Evolutionary conservation across 2,329 filamentous ascomycete genomes (phyloP).

Genomic region (Aspergillus hortae): DNA sequence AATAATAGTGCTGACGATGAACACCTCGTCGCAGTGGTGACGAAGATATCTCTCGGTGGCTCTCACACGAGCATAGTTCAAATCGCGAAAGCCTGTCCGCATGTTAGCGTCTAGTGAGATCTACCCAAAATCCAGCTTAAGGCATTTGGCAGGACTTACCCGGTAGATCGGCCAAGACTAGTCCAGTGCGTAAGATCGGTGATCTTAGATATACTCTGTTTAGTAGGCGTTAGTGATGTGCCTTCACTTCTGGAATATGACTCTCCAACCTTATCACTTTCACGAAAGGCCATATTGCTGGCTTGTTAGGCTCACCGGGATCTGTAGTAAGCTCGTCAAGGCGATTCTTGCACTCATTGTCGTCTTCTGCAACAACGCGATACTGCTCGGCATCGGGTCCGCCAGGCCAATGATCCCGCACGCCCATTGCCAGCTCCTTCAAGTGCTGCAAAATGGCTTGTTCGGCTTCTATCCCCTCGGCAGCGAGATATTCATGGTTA

Average conservation of each 20-base stretch:
- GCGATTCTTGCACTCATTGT: constrained; percentile 11
- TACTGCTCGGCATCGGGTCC: constrained; percentile 8
- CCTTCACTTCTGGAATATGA: too few relatives aligned
- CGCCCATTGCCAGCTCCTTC: constrained; percentile 8
- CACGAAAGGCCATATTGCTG: constrained; percentile 20
- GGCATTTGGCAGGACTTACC: constrained; percentile 5
- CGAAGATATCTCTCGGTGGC: constrained; percentile 20
- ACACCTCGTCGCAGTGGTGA: constrained; percentile 19
- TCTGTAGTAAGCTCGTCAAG: constrained; percentile 16
- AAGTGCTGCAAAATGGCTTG: constrained; percentile 6
- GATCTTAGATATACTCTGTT: constrained; percentile 19
- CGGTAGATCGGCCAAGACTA: constrained; percentile 21
- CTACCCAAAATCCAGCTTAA: not conserved
- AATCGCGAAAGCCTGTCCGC: constrained; percentile 17
- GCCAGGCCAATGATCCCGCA: constrained; percentile 9
- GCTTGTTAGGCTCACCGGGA: not conserved
- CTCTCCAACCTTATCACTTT: constrained; percentile 17
- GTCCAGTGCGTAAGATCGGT: constrained; percentile 15
- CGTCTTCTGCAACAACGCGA: not conserved
- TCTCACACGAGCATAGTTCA: constrained; percentile 17
- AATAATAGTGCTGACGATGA: constrained; percentile 16
- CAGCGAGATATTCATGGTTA: constrained; percentile 12
- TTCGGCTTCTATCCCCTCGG: constrained; percentile 1
- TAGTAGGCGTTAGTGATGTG: not conserved
- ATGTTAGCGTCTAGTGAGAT: not conserved